Base-by-base conservation (phyloP, 2,329 filamentous ascomycete species). In the Talaromyces sp. region DNA sequence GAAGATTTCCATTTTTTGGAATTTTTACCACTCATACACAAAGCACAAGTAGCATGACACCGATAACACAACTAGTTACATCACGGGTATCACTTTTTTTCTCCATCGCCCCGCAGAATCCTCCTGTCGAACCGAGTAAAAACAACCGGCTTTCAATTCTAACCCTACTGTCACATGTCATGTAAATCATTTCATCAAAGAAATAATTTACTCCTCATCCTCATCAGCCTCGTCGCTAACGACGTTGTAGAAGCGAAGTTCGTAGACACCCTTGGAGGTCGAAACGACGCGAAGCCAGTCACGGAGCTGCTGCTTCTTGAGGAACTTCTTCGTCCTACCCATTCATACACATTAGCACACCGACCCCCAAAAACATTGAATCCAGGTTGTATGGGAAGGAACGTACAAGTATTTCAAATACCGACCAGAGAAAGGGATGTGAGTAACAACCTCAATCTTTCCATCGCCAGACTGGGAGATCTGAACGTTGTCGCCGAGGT, bases 191-290 rank as follows among this genome's bases (percentile, higher is more conserved):
- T 58, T 58, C 61, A 58, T 3, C n/a, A 5, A 56, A 63, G 47
- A 58, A 51, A 45, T 43, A 63, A 58, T 89, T 88, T 97, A 99
- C 83, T 99, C 95, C 79, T 99, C 95, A 80, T 99, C 95, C 79
- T 99, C 95, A 74, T 98, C 95, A 75, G 88, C 93, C 81, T 93
- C 94, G 82, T 99, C 95, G 84, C 96, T 95, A 78, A 97, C 94
- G 80, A 99, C 93, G 88, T 99, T 99, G 93, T 96, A 99, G 93
- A 99, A 99, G 87, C 96, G 93, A 84, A 99, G 91, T 88, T 97
- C 93, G 87, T 99, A 99, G 73, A 97, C 93, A 80, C 95, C 94
- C 86, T 94, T 94, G 82, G 91, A 93, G 81, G 94, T 98, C 75
- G 93, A 96, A 79, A 99, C 95, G 76, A 99, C 94, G 78, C 95